These are phyloP conservation scores for Globisporangium nagaii DNA, from an alignment of 352 stramenopile genomes.

Conservation along the genomic window DNA sequence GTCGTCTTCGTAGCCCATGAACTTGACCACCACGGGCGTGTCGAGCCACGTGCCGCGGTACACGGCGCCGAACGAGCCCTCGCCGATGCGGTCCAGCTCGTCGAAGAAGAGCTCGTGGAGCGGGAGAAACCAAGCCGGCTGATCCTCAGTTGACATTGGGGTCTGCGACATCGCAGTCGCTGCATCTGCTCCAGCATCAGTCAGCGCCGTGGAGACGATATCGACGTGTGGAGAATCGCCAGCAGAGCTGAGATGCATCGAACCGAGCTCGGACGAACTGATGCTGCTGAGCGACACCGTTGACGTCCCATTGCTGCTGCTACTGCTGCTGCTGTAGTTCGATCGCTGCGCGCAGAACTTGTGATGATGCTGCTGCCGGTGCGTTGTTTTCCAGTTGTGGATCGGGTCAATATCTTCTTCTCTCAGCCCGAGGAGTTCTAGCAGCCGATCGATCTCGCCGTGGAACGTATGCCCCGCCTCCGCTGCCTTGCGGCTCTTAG, in stretches of 20 bases:
- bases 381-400: slow-evolving; percentile 2
- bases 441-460: background rate
- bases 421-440: background rate
- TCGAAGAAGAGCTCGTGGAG: slow-evolving; percentile 5
- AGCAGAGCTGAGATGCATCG: background rate
- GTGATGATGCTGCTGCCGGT: background rate
- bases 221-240: background rate
- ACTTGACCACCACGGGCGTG: slow-evolving; percentile 9
- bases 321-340: background rate
- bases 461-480: background rate
- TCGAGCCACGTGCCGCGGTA: slow-evolving; percentile 4
- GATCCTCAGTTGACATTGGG: background rate
- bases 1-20: slow-evolving; percentile 10
- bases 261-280: background rate
- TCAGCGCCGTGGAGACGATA: background rate
- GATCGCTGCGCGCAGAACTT: no score
- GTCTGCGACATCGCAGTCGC: background rate
- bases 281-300: background rate
- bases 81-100: background rate
- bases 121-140: slow-evolving; percentile 2
- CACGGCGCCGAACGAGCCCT: slow-evolving; percentile 2
- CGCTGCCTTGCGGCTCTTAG: background rate
- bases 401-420: background rate
- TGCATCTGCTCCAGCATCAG: background rate
- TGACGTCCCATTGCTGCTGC: background rate